Evolutionary conservation across 345 rosid species (phyloP).

Genomic region (Eucalyptus regnans): DNA sequence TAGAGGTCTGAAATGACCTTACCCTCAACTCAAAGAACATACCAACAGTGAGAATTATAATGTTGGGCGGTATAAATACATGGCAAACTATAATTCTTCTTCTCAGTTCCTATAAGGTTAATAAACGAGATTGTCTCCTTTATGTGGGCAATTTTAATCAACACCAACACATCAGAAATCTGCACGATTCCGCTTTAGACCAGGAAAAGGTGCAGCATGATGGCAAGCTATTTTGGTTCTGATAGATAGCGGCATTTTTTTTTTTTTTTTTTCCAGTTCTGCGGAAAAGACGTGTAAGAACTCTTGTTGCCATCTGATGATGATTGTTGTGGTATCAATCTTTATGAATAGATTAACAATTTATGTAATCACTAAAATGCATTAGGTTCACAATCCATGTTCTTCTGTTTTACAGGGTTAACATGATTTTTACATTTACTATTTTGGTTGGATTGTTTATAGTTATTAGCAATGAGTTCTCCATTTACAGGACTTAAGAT

Average conservation of each 20-base stretch:
- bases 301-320: neutral
- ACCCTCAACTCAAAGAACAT: neutral
- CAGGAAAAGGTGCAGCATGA: neutral
- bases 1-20: neutral
- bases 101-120: neutral
- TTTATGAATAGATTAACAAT: neutral
- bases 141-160: neutral
- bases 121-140: neutral
- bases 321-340: neutral
- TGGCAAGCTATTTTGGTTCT: neutral
- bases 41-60: neutral
- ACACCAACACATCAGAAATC: neutral
- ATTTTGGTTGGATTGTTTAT: neutral
- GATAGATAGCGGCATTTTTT: neutral
- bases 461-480: neutral
- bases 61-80: neutral
- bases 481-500: neutral
- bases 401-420: neutral
- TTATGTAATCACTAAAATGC: neutral
- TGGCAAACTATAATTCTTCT: neutral
- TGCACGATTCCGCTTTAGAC: neutral
- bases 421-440: neutral
- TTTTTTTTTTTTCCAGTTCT: neutral
- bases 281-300: neutral
- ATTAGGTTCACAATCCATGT: neutral